These are phyloP conservation scores for Entomortierella chlamydospora DNA, from an alignment of 192 early-diverging fungal genomes.

Conservation along the genomic window DNA sequence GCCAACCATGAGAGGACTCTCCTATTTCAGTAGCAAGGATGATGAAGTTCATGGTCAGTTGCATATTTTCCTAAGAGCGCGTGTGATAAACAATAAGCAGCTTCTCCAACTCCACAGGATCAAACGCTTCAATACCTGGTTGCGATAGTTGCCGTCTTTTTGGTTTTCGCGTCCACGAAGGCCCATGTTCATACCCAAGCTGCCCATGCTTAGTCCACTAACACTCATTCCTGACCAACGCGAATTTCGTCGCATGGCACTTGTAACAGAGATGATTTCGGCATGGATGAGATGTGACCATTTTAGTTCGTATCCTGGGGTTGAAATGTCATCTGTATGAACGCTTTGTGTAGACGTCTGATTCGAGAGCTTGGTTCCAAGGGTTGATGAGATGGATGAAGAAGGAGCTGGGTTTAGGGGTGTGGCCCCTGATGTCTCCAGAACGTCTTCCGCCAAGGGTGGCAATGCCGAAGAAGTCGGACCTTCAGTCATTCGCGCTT, in stretches of 20 bases:
- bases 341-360: conserved; percentile 11
- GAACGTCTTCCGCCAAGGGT: not conserved
- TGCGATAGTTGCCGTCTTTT: conserved; percentile 59
- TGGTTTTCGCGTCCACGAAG: conserved; percentile 57
- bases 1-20: conserved; percentile 74
- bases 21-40: conserved; percentile 44
- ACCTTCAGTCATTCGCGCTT: conserved; percentile 30
- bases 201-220: conserved; percentile 66
- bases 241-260: conserved; percentile 85
- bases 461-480: conserved; percentile 25
- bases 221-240: conserved; percentile 77
- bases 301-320: conserved; percentile 64
- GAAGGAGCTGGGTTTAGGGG: not conserved
- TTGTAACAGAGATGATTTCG: conserved; percentile 80
- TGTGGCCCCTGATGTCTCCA: conserved; percentile 2
- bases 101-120: too few relatives aligned
- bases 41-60: not conserved
- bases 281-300: conserved; percentile 79
- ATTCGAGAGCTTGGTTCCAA: conserved; percentile 26
- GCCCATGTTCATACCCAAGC: conserved; percentile 70
- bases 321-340: not conserved
- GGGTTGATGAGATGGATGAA: conserved; percentile 13
- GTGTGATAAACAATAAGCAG: conserved; percentile 8
- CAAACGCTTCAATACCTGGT: conserved; percentile 40
- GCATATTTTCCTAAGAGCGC: not conserved